Conservation (phyloP, 2,329 filamentous ascomycete species). For the Cercospora brassicicola region DNA sequence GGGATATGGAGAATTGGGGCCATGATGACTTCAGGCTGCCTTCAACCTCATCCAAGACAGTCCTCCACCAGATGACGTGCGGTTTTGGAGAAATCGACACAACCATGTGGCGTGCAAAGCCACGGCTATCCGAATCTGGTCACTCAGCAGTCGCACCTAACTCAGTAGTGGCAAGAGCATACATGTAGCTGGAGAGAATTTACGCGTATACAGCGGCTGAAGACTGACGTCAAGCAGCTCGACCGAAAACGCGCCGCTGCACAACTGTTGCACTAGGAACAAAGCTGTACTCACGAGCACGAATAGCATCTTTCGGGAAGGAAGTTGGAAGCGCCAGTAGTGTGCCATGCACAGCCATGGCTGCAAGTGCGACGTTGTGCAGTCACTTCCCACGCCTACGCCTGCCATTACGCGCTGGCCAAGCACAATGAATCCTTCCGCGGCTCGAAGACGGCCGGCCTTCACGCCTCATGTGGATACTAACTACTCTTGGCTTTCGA, state of each 20-base stretch:
- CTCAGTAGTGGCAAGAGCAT: not conserved
- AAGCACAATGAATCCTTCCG: slow-evolving; percentile 6
- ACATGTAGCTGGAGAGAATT: not conserved
- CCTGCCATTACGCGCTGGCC: slow-evolving; percentile 7
- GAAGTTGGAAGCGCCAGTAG: not conserved
- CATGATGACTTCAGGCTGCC: not conserved
- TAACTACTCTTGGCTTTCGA: slow-evolving; percentile 4
- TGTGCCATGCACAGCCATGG: not conserved
- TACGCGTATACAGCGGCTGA: not conserved
- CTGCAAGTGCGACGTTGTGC: not conserved
- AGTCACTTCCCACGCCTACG: not conserved
- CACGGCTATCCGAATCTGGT: not conserved
- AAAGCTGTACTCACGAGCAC: not conserved
- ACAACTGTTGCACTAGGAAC: not conserved
- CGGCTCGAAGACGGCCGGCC: not conserved
- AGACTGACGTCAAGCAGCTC: not conserved
- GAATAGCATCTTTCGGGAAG: not conserved
- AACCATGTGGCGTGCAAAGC: not conserved
- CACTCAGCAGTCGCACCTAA: not conserved
- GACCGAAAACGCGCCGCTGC: not conserved
- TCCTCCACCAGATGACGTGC: not conserved
- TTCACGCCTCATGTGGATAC: slow-evolving; percentile 2
- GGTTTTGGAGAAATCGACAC: not conserved
- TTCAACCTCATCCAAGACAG: not conserved
- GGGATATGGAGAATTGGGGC: not conserved